Conservation (phyloP, 805 yeast species). For the Saturnispora ahearnii region DNA sequence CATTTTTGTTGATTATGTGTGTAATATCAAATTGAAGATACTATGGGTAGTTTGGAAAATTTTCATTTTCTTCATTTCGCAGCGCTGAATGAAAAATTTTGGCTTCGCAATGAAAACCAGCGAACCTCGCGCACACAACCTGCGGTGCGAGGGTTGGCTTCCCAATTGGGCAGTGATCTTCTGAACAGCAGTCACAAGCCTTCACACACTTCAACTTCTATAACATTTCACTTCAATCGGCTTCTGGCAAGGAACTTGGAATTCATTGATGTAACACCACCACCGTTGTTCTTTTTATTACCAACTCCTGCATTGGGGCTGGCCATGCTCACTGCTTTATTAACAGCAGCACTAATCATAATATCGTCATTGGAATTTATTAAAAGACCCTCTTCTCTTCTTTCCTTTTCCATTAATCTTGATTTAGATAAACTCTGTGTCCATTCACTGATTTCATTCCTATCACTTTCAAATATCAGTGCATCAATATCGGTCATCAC, state of each 20-base stretch:
- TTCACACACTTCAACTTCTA: not conserved
- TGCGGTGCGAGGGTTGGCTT: slow-evolving; percentile 4
- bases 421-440: slow-evolving; percentile 44
- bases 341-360: slow-evolving; percentile 31
- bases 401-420: slow-evolving; percentile 40
- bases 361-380: slow-evolving; percentile 29
- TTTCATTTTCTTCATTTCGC: not conserved
- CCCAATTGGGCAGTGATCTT: not conserved
- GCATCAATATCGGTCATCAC: slow-evolving; percentile 47
- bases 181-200: not conserved
- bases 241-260: slow-evolving; percentile 55
- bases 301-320: slow-evolving; percentile 13
- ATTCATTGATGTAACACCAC: slow-evolving; percentile 43
- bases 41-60: not conserved
- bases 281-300: not conserved
- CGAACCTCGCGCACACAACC: not conserved
- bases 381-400: slow-evolving; percentile 28
- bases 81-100: not conserved
- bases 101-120: not conserved
- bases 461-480: slow-evolving; percentile 48
- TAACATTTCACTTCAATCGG: slow-evolving; percentile 30
- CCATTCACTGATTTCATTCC: slow-evolving; percentile 47
- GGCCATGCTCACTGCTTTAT: slow-evolving; percentile 24
- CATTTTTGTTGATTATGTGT: slow-evolving; percentile 41
- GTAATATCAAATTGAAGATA: not conserved